Evolutionary conservation across 2,329 filamentous ascomycete species (phyloP), one percentile per base, ranked within the genome.

Genomic region (Fusarium sp.): DNA sequence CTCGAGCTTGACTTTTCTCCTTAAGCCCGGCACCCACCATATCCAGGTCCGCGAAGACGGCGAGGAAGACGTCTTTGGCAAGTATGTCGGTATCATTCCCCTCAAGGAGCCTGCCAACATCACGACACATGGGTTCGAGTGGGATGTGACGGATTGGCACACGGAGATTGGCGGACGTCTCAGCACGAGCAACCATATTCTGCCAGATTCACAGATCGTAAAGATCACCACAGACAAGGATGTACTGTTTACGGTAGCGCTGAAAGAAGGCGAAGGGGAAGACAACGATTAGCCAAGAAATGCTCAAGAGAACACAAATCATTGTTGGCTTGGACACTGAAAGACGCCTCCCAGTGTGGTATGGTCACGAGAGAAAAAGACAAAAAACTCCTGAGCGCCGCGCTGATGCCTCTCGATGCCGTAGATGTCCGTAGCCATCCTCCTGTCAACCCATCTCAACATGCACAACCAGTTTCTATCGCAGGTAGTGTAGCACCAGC

Each of bases 1-100:
- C 65, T 90, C 92, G 75, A 95, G 91, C 74, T 83, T 98, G 43
- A 94, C 94, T 0, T 95, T 97, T 74, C 83, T 98, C 52, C 86
- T 98, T n/a, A 89, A 88, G 65, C 80, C 84, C 0, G 92, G 92
- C 1, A 84, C 78, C 31, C 95, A 96, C 72, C 82, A 78, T 4
- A 92, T 98, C 69, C 84, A 86, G 7, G 90, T 93, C 23, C 87
- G 90, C 8, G 83, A 85, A 34, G 79, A 82, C 9, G 79, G 78
- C n/a, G 76, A 63, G 61, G 76, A 85, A 15, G 82, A 83, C 52
- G 80, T 88, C 3, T 93, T 97, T 74, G 93, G 88, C 7, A 91
- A 93, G 77, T 90, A 97, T 76, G 88, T 97, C 31, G 96, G 96
- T 10, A 93, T 99, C 68, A 84, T 99, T 40, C 96, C 96, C 0